Conservation (phyloP, 768 basidiomycete species). For the Trametes villosa region DNA sequence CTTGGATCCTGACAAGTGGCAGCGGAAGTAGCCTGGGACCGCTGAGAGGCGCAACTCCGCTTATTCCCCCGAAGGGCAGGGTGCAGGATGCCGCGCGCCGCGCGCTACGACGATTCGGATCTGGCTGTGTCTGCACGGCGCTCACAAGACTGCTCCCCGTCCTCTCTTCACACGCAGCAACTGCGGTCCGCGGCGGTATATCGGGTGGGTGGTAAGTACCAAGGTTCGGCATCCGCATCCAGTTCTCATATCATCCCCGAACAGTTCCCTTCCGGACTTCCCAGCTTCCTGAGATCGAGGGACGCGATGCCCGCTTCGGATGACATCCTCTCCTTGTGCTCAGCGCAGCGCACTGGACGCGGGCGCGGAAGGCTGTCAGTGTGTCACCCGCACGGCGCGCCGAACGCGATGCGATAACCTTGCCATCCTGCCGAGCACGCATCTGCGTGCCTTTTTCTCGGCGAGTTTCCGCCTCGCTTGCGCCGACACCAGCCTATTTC, state of each 20-base stretch:
- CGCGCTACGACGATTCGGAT: background rate
- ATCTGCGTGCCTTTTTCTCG: background rate
- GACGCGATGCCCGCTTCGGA: background rate
- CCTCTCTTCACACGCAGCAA: background rate
- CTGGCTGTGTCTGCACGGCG: background rate
- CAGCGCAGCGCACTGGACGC: conserved; percentile 9
- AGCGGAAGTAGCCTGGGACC: background rate
- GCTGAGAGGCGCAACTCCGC: background rate
- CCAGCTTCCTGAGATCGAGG: conserved; percentile 11
- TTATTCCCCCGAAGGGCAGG: background rate
- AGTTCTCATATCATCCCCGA: conserved; percentile 1
- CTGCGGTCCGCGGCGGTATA: conserved; percentile 10
- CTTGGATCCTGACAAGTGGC: background rate
- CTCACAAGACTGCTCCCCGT: background rate
- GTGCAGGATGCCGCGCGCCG: background rate
- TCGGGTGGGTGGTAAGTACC: conserved; percentile 1
- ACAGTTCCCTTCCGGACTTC: background rate
- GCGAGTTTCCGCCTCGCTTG: conserved; percentile 1
- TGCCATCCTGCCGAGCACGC: background rate
- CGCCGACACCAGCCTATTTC: background rate
- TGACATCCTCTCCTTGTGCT: conserved; percentile 6
- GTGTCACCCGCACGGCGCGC: conserved; percentile 11
- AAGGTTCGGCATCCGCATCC: background rate
- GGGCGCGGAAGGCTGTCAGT: conserved; percentile 12
- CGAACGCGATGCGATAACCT: conserved; percentile 1